Evolutionary conservation across 2,329 filamentous ascomycete species (phyloP), one percentile per base, ranked within the genome.

Genomic region (Exophiala alcalophila): DNA sequence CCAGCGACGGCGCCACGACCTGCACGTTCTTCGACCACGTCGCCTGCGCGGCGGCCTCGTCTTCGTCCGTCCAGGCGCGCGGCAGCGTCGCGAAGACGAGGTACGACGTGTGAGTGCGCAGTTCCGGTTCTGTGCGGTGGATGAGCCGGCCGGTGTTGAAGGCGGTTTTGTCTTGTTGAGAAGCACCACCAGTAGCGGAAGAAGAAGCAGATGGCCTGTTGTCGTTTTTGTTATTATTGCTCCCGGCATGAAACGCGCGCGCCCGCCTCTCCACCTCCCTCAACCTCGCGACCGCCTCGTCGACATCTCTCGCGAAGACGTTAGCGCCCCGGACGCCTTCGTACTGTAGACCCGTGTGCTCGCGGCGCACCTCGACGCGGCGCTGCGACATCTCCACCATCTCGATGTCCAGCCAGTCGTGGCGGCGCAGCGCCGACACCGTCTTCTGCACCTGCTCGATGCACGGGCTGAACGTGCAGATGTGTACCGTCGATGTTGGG

Each of bases 71-170:
- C 92, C 92, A 98, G 50, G 86, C 82, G 29, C 81, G 75, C n/a
- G 92, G 91, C 47, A 98, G 67, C 3, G 92, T 71, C 0, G 92
- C 92, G 68, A 98, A 98, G 4, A 94, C 85, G 4, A 98, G 76
- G 63, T 98, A 98, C n/a, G 86, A 92, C 0, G 92, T 98, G 65
- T 98, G 92, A 5, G 86, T 92, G 74, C 95, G 96, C 47, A 97
- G 70, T 59, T 98, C 92, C 0, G 81, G 71, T 67, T 98, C 92
- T 0, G 86, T 81, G 16, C 88, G 78, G 57, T 94, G 87, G 20
- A 88, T 76, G 27, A 97, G 60, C 19, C 80, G 78, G 1, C 92
- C 92, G 49, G 90, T 79, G 60, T 84, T 78, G 69, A 83, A 94
- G 1, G 77, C 63, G 49, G 86, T 80, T 31, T 65, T 62, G 38